These are phyloP conservation scores for Wickerhamomyces ciferrii DNA, from an alignment of 805 yeast genomes.

Conservation along the genomic window DNA sequence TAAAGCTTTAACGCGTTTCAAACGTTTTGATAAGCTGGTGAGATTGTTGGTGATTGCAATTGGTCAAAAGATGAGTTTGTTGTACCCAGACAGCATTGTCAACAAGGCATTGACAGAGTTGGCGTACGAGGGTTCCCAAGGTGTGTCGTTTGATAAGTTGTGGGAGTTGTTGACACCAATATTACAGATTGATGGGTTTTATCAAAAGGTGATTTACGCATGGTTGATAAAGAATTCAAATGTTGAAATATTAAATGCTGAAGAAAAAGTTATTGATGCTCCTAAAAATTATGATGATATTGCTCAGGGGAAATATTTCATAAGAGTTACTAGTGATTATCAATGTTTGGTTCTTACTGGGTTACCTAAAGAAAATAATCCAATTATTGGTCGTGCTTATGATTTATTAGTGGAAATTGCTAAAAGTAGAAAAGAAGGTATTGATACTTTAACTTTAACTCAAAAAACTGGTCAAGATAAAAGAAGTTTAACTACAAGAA, in stretches of 20 bases:
- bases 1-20: too few species aligned
- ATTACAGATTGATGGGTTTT: conserved; percentile 23
- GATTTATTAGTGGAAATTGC: conserved; percentile 58
- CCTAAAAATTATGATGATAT: conserved; percentile 7
- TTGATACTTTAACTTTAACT: conserved; percentile 53
- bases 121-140: conserved; percentile 28
- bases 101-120: conserved; percentile 26
- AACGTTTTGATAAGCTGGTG: too few species aligned
- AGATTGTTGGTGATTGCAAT: too few species aligned
- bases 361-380: conserved; percentile 41
- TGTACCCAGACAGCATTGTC: conserved; percentile 30
- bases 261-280: background rate
- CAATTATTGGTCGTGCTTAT: conserved; percentile 51
- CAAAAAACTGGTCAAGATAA: conserved; percentile 61
- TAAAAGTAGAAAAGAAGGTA: conserved; percentile 47
- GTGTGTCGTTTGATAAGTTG: conserved; percentile 24
- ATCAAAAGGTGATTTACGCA: conserved; percentile 28
- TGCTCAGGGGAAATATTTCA: conserved; percentile 6
- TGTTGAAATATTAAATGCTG: conserved; percentile 7
- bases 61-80: background rate
- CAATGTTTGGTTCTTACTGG: conserved; percentile 59
- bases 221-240: conserved; percentile 28
- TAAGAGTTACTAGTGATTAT: conserved; percentile 45
- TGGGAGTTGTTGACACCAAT: conserved; percentile 26
- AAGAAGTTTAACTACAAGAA: conserved; percentile 60